A percentile compares a stretch with the other conserved stretches of the same genome.
Conservation (phyloP, 2,329 filamentous ascomycete species). For the Periconia digitata region DNA sequence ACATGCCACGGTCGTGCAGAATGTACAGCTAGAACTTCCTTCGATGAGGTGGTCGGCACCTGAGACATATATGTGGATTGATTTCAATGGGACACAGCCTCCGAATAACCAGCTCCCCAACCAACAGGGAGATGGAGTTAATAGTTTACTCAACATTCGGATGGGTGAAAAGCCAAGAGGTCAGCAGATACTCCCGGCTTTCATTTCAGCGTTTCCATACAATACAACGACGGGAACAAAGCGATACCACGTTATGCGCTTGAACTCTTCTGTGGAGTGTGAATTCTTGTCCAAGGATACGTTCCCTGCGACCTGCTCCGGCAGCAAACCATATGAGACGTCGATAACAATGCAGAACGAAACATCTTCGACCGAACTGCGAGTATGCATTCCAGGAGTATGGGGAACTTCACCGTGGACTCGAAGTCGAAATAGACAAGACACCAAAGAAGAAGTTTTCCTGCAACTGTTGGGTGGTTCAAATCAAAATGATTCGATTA, state of each 20-base stretch:
- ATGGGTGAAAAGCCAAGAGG: neutral
- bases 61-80: neutral
- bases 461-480: conserved; percentile 2
- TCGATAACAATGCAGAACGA: neutral
- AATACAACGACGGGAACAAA: conserved; percentile 9
- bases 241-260: conserved; percentile 12
- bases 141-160: neutral
- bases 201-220: conserved; percentile 5
- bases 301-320: neutral
- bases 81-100: neutral
- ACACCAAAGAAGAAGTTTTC: conserved; percentile 11
- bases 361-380: neutral
- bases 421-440: conserved; percentile 11
- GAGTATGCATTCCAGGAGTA: conserved; percentile 12
- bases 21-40: conserved; percentile 4
- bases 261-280: conserved; percentile 10
- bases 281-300: neutral
- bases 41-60: neutral
- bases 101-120: neutral
- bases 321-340: neutral
- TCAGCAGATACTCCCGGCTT: neutral
- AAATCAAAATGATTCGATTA: neutral
- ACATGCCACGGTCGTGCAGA: conserved; percentile 10
- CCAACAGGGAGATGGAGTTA: neutral
- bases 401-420: conserved; percentile 10